Base-by-base conservation (phyloP, 2,329 filamentous ascomycete genomes). In the Exophiala alcalophila region DNA sequence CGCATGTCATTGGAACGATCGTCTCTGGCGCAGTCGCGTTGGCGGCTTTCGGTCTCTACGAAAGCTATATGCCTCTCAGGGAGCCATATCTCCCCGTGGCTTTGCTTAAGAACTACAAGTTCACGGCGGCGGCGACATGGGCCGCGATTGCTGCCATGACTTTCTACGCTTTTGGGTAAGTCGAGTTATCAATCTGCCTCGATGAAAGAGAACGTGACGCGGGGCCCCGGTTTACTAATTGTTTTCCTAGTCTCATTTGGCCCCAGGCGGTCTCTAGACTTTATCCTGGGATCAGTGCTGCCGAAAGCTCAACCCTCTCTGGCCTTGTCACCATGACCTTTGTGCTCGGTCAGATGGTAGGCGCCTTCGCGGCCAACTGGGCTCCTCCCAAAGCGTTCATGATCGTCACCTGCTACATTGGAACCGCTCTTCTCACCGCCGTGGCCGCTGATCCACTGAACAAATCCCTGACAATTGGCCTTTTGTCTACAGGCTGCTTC, bases 111-210 rank as follows among this genome's bases (percentile, higher is more conserved):
- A 65, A 70, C 38, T 44, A 58, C 5, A 60, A 61, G 0, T 71
- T 64, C 49, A 56, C 62, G 19, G 67, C 64, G 40, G 60, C 68
- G 32, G 59, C 69, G 24, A 44, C 57, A 18, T 57, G 62, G 29
- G 68, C 66, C 1, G 59, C 61, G 3, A 60, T 70, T 30, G 66
- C 61, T 11, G 64, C 63, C 23, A 71, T 69, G 64, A 57, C 70
- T 4, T 73, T 70, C 55, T 71, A 67, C 56, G 61, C 60, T 11
- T 54, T 73, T 20, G 10, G 10, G 2, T 21, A 15, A 18, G 12
- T 14, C 14, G 8, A 34, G 31, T 18, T 14, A 21, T 21, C n/a
- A n/a, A 23, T 15, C 32, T 19, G 5, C n/a, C n/a, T n/a, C n/a
- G n/a, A n/a, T n/a, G n/a, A n/a, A n/a, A n/a, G n/a, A n/a, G n/a